Percentiles rank a stretch among this genome's conserved stretches.
These are phyloP conservation scores for Botrytis tulipae DNA, from an alignment of 2,329 filamentous ascomycete species.

Conservation along the genomic window DNA sequence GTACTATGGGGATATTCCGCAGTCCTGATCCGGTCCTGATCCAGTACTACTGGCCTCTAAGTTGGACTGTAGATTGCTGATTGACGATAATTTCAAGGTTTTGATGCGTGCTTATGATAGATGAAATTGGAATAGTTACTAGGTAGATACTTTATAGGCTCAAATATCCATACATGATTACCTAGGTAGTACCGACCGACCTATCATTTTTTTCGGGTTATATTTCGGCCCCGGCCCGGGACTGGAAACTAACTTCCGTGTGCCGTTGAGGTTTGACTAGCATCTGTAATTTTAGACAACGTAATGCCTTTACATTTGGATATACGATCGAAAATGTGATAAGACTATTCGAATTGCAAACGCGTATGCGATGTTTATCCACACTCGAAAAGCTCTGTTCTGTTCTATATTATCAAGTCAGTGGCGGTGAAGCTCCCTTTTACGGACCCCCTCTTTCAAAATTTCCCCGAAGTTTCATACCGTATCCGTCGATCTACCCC, in stretches of 20 bases:
- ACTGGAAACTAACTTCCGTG: not conserved
- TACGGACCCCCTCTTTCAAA: not conserved
- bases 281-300: not conserved
- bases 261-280: not conserved
- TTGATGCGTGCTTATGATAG: not conserved
- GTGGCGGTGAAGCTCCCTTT: not conserved
- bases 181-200: not conserved
- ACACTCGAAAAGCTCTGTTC: not conserved
- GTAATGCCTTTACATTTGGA: not conserved
- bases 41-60: not conserved
- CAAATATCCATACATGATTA: not conserved
- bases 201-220: not conserved
- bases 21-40: not conserved
- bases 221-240: not conserved
- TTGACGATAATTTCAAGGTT: not conserved
- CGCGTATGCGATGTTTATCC: not conserved
- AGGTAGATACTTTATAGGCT: not conserved
- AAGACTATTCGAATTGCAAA: not conserved
- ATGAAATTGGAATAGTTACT: not conserved
- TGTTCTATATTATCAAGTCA: not conserved
- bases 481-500: conserved; percentile 4
- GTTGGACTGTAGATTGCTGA: too few species aligned
- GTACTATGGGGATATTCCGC: not conserved
- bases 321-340: too few species aligned
- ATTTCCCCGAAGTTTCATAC: conserved; percentile 1